Evolutionary conservation across 176 grass and related monocot genomes (phyloP).

Genomic region (Carex kokanica): DNA sequence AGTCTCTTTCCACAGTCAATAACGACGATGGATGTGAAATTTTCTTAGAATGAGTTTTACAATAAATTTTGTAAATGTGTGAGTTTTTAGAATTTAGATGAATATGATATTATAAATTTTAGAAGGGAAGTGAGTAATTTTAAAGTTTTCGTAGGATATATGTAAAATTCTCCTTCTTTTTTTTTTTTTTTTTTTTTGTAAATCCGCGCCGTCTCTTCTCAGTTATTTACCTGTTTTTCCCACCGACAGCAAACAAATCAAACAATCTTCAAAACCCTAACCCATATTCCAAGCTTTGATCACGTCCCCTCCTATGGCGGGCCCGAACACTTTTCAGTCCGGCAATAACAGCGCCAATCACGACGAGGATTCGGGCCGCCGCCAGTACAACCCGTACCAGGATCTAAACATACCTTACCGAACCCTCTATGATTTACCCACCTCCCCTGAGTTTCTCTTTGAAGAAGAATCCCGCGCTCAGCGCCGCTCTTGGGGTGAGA

Average conservation of each 20-base stretch:
- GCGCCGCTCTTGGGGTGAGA: slow-evolving; percentile 46
- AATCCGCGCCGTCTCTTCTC: neutral
- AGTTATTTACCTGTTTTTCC: neutral
- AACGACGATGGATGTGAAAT: no score
- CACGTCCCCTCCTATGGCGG: neutral
- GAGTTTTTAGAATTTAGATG: no score
- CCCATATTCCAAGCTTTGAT: neutral
- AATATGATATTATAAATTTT: no score
- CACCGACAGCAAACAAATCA: neutral
- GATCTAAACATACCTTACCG: slow-evolving; percentile 39
- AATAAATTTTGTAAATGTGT: no score
- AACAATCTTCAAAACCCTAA: slow-evolving; percentile 1
- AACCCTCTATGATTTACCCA: slow-evolving; percentile 64
- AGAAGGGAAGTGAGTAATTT: no score
- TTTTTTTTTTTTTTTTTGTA: no score
- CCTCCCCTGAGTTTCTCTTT: slow-evolving; percentile 77
- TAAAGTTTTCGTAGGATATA: no score
- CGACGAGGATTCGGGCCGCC: neutral
- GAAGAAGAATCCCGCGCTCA: slow-evolving; percentile 32
- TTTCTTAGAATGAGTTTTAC: no score
- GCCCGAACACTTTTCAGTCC: neutral
- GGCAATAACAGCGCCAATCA: neutral
- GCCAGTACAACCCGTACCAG: slow-evolving; percentile 42
- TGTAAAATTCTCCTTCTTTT: no score
- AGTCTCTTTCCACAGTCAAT: no score